Percentiles rank a stretch among this genome's conserved stretches.
These are phyloP conservation scores for Pulicaria dysenterica DNA, from an alignment of 129 eudicot genomes.

Conservation along the genomic window DNA sequence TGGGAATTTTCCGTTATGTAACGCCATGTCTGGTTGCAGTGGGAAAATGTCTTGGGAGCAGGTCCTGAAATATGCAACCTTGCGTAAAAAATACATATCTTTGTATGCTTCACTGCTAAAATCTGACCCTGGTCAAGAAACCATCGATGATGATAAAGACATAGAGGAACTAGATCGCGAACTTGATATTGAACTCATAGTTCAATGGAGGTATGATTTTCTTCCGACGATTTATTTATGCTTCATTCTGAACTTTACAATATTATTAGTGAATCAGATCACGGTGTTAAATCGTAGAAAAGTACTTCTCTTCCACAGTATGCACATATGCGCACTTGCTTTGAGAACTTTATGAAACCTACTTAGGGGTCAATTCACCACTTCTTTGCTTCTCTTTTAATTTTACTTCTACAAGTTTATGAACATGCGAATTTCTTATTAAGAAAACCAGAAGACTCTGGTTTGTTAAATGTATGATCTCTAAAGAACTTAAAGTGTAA, in stretches of 20 bases:
- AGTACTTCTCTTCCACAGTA: conserved; percentile 9
- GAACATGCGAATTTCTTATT: background rate
- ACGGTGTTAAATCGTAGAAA: conserved; percentile 17
- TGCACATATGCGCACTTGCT: background rate
- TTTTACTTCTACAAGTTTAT: too few species aligned
- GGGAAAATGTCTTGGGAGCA: conserved; percentile 97
- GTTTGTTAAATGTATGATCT: conserved; percentile 1
- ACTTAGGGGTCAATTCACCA: background rate
- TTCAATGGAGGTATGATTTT: conserved; percentile 88
- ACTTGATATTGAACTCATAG: conserved; percentile 87
- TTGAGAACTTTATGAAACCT: background rate
- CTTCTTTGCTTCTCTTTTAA: too few species aligned
- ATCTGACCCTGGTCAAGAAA: conserved; percentile 58
- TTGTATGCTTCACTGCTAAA: conserved; percentile 84
- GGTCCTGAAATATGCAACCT: conserved; percentile 79
- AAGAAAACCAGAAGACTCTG: background rate
- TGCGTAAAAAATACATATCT: conserved; percentile 90
- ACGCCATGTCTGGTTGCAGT: conserved; percentile 48
- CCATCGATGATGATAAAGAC: conserved; percentile 77
- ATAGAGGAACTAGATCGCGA: conserved; percentile 87
- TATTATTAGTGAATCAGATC: conserved; percentile 13
- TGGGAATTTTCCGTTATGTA: conserved; percentile 23
- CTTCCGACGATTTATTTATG: background rate
- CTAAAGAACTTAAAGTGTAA: conserved; percentile 11
- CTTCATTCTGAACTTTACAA: conserved; percentile 1